phyloP scores from a whole-genome alignment of 2,329 filamentous ascomycete species.

The Ramichloridium luteum region DNA sequence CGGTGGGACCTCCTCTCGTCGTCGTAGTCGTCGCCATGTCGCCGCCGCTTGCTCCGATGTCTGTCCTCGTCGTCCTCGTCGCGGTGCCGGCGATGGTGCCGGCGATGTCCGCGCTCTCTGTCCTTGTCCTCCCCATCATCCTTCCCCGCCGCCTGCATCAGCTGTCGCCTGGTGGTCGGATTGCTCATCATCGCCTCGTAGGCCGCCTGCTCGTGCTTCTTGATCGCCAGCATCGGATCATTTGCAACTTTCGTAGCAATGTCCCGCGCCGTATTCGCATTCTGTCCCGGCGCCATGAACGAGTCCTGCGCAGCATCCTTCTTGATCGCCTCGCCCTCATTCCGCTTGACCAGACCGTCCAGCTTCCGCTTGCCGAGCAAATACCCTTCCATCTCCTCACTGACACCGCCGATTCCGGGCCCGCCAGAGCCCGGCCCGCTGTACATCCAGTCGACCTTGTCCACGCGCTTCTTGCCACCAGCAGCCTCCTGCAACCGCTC shows the following conservation, averaged over 20 bases:
- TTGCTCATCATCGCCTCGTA: constrained; percentile 61
- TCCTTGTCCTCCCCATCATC: constrained; percentile 18
- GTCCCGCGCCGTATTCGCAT: constrained; percentile 64
- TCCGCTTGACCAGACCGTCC: constrained; percentile 72
- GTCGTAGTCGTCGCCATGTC: constrained; percentile 19
- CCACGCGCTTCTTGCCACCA: constrained; percentile 65
- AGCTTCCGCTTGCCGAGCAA: constrained; percentile 85
- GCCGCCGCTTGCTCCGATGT: constrained; percentile 14
- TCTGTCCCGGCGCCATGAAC: constrained; percentile 44
- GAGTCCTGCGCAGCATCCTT: constrained; percentile 44
- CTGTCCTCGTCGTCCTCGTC: constrained; percentile 3
- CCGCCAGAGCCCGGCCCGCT: constrained; percentile 69
- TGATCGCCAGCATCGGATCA: constrained; percentile 86
- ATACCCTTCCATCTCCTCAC: constrained; percentile 87
- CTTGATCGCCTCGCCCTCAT: constrained; percentile 67
- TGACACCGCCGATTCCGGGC: constrained; percentile 50
- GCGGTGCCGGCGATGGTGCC: constrained; percentile 20
- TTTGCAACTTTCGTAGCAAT: constrained; percentile 76
- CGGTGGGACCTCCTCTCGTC: constrained; percentile 22
- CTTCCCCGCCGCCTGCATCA: constrained; percentile 42
- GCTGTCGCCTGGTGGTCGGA: constrained; percentile 52
- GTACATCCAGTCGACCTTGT: constrained; percentile 98
- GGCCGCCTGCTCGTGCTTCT: constrained; percentile 58
- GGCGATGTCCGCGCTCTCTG: constrained; percentile 16
- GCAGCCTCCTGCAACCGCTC: constrained; percentile 80